A percentile compares a stretch with the other conserved stretches of the same genome.
Evolutionary conservation across 2,329 filamentous ascomycete species (phyloP).

Genomic region (Botrytis byssoidea): DNA sequence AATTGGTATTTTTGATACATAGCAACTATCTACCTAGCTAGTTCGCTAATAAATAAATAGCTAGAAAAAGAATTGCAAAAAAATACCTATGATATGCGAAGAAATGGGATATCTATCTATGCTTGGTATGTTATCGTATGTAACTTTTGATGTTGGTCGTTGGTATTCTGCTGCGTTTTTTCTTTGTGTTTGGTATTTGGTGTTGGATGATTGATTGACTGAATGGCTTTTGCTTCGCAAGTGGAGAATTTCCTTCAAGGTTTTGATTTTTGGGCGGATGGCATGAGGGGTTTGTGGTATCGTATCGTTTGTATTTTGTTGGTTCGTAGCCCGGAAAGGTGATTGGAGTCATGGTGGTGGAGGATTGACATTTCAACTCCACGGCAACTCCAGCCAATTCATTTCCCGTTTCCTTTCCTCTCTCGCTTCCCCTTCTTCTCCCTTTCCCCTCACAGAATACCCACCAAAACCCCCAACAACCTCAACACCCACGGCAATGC

Average conservation of each 20-base stretch:
- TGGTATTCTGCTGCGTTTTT: not conserved
- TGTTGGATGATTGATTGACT: not conserved
- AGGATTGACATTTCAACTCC: not conserved
- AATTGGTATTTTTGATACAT: not conserved
- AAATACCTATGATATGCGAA: not conserved
- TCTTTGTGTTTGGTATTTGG: not conserved
- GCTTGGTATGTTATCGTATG: not conserved
- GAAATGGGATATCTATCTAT: not conserved
- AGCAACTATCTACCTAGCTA: too few relatives aligned
- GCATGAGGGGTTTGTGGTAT: not conserved
- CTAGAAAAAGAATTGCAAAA: not conserved
- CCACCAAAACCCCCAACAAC: not conserved
- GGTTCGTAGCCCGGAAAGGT: too few relatives aligned
- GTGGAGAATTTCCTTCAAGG: not conserved
- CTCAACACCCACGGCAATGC: slow-evolving; percentile 8
- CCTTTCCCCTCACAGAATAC: not conserved
- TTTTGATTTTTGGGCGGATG: not conserved
- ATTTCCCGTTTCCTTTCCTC: not conserved
- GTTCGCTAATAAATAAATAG: not conserved
- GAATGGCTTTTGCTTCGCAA: not conserved
- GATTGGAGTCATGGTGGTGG: too few relatives aligned
- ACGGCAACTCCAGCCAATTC: not conserved
- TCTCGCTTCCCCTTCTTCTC: too few relatives aligned
- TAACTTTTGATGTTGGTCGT: not conserved
- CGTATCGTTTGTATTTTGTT: not conserved